Evolutionary conservation across 2,329 filamentous ascomycete species (phyloP).

Genomic region (Trichoderma cornu-damae): DNA sequence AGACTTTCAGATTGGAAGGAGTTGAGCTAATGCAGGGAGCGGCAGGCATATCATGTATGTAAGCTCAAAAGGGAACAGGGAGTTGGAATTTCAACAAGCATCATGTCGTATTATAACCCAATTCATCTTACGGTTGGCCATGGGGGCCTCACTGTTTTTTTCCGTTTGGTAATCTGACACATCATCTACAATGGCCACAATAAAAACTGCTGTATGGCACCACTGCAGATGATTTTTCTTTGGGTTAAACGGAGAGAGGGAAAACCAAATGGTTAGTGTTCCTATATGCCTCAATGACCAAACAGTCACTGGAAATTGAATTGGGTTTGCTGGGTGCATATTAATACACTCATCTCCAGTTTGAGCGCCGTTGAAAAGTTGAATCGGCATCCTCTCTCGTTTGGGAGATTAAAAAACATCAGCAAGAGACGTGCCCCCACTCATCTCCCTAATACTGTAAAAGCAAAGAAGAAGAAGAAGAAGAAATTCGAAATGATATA

Average conservation of each 20-base stretch:
- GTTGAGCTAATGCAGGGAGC: conserved; percentile 10
- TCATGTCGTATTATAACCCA: too few relatives aligned
- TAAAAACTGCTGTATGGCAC: too few relatives aligned
- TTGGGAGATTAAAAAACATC: too few relatives aligned
- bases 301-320: background rate
- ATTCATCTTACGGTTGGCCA: background rate
- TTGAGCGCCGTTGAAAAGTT: background rate
- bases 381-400: too few relatives aligned
- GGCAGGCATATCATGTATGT: background rate
- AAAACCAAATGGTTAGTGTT: background rate
- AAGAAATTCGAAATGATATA: background rate
- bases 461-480: too few relatives aligned
- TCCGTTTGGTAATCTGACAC: too few relatives aligned
- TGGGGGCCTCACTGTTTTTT: too few relatives aligned
- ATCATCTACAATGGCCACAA: too few relatives aligned
- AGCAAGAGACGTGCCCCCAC: too few relatives aligned
- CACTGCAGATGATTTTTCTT: too few relatives aligned
- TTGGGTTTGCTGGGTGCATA: background rate
- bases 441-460: background rate
- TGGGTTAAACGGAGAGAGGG: background rate
- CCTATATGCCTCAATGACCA: background rate
- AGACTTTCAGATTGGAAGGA: background rate
- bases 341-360: background rate
- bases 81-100: background rate
- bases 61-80: background rate